Base-by-base conservation (phyloP, 2,329 filamentous ascomycete genomes). In the Penicillium sp. region DNA sequence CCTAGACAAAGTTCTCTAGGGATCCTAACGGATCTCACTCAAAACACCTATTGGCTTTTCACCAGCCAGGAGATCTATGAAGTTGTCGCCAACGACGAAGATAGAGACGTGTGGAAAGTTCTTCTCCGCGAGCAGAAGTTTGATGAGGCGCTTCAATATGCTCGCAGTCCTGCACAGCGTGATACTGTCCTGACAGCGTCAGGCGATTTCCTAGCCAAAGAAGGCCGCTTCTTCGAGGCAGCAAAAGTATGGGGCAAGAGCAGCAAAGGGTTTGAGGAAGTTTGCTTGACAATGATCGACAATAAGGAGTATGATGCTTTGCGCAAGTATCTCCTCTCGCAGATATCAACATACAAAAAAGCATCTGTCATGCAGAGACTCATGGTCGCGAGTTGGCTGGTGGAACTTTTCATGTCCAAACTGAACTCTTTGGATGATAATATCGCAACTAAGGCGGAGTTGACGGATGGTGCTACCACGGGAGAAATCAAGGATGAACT, bases 1-100 rank as follows among this genome's bases (percentile, higher is more conserved):
- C 83, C 86, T 5, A 90, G 89, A 0, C 90, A 96, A 66, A 87
- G 83, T 66, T 86, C 88, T 5, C 79, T 99, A n/a, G 92, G 90
- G 0, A 83, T 99, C 19, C 88, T 92, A 50, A 88, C 93, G 9
- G 95, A 99, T 73, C 84, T 90, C 59, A 93, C 95, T 73, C 96
- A 97, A 79, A 96, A 93, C 69, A 99, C 95, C 0, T 97, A 93
- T 71, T 99, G 96, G 95, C 83, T 99, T 2, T 96, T 98, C 70
- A 98, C 93, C 0, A 84, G 86, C 0, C 84, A 90, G 55, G 92
- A 96, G 68, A 96, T 99, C 50, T 97, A 92, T 65, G 95, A 99
- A 76, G 89, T 99, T 57, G 90, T 95, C 13, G 89, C 93, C 13
- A 89, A 87, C 45, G 91, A 98, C 55, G 95, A 99, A 73, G 90